Percentiles rank a stretch among this genome's conserved stretches.
phyloP scores from a whole-genome alignment of 257 asterid genomes.

The Gynochthodes officinalis region DNA sequence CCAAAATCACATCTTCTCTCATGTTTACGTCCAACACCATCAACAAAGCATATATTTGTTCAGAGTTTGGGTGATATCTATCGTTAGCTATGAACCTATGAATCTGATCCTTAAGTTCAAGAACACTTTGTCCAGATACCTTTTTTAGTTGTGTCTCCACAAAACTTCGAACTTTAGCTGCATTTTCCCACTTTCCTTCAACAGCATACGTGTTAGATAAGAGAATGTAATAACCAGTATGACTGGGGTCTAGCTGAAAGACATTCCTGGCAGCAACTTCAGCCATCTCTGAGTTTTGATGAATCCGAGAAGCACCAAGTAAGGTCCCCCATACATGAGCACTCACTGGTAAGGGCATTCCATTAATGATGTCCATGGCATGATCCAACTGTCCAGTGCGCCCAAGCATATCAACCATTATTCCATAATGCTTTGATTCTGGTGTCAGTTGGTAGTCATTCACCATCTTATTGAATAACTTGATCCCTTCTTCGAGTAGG shows the following conservation, averaged over 20 bases:
- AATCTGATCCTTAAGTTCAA: slow-evolving; percentile 37
- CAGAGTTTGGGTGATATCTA: slow-evolving; percentile 26
- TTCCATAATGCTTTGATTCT: slow-evolving; percentile 56
- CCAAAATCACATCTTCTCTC: slow-evolving; percentile 28
- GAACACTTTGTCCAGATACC: slow-evolving; percentile 41
- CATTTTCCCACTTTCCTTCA: slow-evolving; percentile 60
- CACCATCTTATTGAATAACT: slow-evolving; percentile 50
- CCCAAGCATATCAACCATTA: slow-evolving; percentile 65
- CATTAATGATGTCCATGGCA: slow-evolving; percentile 49
- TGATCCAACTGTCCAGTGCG: slow-evolving; percentile 57
- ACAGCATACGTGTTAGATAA: slow-evolving; percentile 57
- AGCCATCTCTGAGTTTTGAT: slow-evolving; percentile 52
- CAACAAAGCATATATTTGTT: slow-evolving; percentile 27
- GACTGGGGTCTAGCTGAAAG: slow-evolving; percentile 30
- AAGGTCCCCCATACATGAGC: slow-evolving; percentile 66
- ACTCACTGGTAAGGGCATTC: slow-evolving; percentile 35
- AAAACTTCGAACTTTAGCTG: slow-evolving; percentile 44
- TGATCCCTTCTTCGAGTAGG: slow-evolving; percentile 58
- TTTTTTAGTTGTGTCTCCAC: slow-evolving; percentile 47
- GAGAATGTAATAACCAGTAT: slow-evolving; percentile 53
- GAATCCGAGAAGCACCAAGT: slow-evolving; percentile 57
- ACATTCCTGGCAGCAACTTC: slow-evolving; percentile 55
- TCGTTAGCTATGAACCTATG: slow-evolving; percentile 36
- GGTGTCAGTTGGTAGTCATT: slow-evolving; percentile 45
- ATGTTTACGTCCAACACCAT: slow-evolving; percentile 22